Evolutionary conservation across 805 yeast species (phyloP).

Genomic region (Nakazawaea ambrosiae): DNA sequence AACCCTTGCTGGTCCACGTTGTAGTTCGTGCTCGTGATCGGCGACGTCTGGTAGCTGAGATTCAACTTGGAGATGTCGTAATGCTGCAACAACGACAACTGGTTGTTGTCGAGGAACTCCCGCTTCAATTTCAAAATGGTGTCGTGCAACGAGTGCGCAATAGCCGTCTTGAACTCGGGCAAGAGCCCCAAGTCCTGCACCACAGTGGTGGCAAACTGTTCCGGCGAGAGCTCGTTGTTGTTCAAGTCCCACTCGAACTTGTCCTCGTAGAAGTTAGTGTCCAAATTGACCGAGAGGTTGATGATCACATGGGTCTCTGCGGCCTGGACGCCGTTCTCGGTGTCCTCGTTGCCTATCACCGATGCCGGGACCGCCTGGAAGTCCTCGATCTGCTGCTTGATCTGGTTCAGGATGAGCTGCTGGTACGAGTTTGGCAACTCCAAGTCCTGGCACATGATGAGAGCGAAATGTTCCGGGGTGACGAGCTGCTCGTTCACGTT

Average conservation of each 20-base stretch:
- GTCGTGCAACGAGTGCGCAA: constrained; percentile 83
- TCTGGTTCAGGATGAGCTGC: constrained; percentile 57
- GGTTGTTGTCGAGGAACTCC: constrained; percentile 62
- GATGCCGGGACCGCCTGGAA: constrained; percentile 59
- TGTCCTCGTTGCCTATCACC: constrained; percentile 64
- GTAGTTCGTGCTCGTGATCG: constrained; percentile 11
- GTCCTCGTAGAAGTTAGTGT: constrained; percentile 81
- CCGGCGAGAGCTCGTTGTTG: constrained; percentile 58
- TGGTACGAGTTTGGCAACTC: constrained; percentile 69
- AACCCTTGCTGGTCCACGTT: constrained; percentile 32
- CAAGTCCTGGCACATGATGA: constrained; percentile 72
- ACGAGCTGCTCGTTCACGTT: constrained; percentile 56
- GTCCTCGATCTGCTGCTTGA: constrained; percentile 76
- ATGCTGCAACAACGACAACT: constrained; percentile 25
- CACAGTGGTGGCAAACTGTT: constrained; percentile 71
- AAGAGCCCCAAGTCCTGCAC: constrained; percentile 80
- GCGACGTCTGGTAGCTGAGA: constrained; percentile 22
- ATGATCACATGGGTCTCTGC: constrained; percentile 65
- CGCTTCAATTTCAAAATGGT: constrained; percentile 66
- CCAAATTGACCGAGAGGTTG: constrained; percentile 74
- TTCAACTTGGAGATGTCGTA: constrained; percentile 28
- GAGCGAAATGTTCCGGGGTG: constrained; percentile 70
- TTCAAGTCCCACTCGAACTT: constrained; percentile 89
- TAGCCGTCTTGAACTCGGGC: constrained; percentile 84
- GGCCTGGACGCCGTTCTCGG: neutral